Evolutionary conservation across 495 filamentous ascomycete genomes (phyloP).

Genomic region (Aspergillus saccharolyticus): DNA sequence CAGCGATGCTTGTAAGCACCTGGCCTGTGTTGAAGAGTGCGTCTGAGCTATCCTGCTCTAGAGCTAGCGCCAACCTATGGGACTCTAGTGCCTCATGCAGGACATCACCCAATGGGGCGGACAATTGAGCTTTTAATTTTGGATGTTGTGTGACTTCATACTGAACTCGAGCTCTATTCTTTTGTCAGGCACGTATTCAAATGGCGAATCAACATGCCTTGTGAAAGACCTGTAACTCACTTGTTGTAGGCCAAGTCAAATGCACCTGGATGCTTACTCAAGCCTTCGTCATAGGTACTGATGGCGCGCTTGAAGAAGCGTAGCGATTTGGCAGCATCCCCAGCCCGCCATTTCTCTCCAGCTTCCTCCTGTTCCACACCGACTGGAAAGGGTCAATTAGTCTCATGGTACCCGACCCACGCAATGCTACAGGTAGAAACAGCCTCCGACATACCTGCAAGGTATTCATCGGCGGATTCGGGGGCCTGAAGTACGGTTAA

Average conservation of each 20-base stretch:
- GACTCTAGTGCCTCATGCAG: constrained; percentile 55
- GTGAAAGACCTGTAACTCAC: constrained; percentile 32
- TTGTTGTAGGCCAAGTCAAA: constrained; percentile 76
- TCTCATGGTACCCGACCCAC: neutral
- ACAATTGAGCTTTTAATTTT: constrained; percentile 50
- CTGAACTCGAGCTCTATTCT: constrained; percentile 53
- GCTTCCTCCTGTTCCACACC: constrained; percentile 64
- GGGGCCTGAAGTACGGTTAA: constrained; percentile 35
- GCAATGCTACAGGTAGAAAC: too few species aligned
- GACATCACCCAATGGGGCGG: constrained; percentile 44
- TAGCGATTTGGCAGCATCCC: constrained; percentile 62
- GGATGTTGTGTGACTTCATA: constrained; percentile 61
- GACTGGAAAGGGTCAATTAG: constrained; percentile 27
- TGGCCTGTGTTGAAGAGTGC: constrained; percentile 65
- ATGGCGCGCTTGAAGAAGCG: constrained; percentile 66
- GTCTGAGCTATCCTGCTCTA: constrained; percentile 60
- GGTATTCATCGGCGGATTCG: constrained; percentile 57
- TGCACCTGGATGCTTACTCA: constrained; percentile 49
- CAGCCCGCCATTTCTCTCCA: constrained; percentile 69
- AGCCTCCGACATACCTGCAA: constrained; percentile 40
- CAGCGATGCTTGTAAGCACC: constrained; percentile 60
- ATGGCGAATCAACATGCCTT: neutral
- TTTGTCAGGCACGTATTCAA: neutral
- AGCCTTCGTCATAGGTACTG: constrained; percentile 56
- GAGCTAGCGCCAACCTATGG: constrained; percentile 51